Percentiles rank a stretch among this genome's conserved stretches.
phyloP scores from a whole-genome alignment of 2,329 filamentous ascomycete species.

The Fusarium anguioides region DNA sequence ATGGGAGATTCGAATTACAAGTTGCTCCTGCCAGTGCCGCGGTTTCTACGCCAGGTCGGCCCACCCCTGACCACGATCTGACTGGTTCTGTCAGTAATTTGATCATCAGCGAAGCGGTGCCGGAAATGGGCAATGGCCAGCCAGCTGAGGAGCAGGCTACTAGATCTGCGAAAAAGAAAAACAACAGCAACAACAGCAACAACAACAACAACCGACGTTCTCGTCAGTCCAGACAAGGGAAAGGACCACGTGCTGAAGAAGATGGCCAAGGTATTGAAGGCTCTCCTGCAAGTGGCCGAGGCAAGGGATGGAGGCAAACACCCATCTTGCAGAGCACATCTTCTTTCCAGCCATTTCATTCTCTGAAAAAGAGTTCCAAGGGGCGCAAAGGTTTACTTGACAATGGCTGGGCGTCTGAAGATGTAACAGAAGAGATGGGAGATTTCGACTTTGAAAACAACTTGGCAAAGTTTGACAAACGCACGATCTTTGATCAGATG shows the following conservation, averaged over 20 bases:
- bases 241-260: slow-evolving; percentile 44
- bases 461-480: slow-evolving; percentile 94
- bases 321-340: slow-evolving; percentile 69
- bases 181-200: slow-evolving; percentile 48
- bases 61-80: slow-evolving; percentile 42
- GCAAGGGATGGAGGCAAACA: slow-evolving; percentile 69
- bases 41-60: slow-evolving; percentile 30
- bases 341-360: slow-evolving; percentile 71
- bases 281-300: slow-evolving; percentile 51
- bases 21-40: slow-evolving; percentile 14
- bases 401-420: slow-evolving; percentile 95
- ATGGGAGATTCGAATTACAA: slow-evolving; percentile 30
- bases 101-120: slow-evolving; percentile 30
- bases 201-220: slow-evolving; percentile 47
- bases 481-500: slow-evolving; percentile 90
- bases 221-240: slow-evolving; percentile 50
- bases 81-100: slow-evolving; percentile 46
- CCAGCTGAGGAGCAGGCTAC: slow-evolving; percentile 35
- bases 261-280: slow-evolving; percentile 42
- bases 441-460: slow-evolving; percentile 95
- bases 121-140: slow-evolving; percentile 34
- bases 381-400: slow-evolving; percentile 61
- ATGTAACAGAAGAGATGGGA: slow-evolving; percentile 92
- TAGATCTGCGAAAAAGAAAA: slow-evolving; percentile 48
- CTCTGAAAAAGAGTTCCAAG: slow-evolving; percentile 67